phyloP scores from a whole-genome alignment of 768 basidiomycete genomes.

The Suillus paluster region DNA sequence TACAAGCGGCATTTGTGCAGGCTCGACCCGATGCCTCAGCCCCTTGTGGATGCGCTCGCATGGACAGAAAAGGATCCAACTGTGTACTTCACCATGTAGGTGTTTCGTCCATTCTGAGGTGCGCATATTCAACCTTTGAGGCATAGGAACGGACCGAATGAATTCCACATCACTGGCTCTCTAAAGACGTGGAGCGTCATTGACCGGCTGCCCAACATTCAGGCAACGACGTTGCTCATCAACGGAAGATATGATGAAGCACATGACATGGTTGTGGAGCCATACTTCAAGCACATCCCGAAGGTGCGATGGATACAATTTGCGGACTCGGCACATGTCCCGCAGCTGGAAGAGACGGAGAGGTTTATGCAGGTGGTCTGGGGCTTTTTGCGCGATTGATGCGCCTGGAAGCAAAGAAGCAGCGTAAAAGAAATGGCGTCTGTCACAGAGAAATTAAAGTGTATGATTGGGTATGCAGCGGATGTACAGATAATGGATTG shows the following conservation, averaged over 20 bases:
- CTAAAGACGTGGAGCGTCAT: constrained; percentile 42
- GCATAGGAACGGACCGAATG: constrained; percentile 44
- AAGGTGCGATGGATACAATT: constrained; percentile 43
- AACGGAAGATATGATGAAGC: constrained; percentile 45
- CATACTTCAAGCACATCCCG: constrained; percentile 37
- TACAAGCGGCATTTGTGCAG: constrained; percentile 49
- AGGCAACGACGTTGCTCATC: constrained; percentile 36
- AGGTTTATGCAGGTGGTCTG: constrained; percentile 38
- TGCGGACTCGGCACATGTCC: constrained; percentile 39
- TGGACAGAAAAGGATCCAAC: constrained; percentile 49
- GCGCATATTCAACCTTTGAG: constrained; percentile 6
- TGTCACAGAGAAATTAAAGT: neutral
- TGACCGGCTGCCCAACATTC: constrained; percentile 36
- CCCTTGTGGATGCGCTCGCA: constrained; percentile 37
- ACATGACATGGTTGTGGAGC: constrained; percentile 36
- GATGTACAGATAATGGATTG: neutral
- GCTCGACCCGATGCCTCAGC: constrained; percentile 48
- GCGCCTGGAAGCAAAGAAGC: neutral
- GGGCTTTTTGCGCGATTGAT: constrained; percentile 26
- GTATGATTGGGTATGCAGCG: neutral
- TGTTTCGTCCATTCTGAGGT: constrained; percentile 1
- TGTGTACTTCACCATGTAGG: constrained; percentile 52
- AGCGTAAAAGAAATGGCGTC: neutral
- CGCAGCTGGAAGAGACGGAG: constrained; percentile 43
- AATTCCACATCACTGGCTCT: constrained; percentile 38